A percentile compares a stretch with the other conserved stretches of the same genome.
Evolutionary conservation across 495 filamentous ascomycete species (phyloP).

Genomic region (Ramalina intermedia): DNA sequence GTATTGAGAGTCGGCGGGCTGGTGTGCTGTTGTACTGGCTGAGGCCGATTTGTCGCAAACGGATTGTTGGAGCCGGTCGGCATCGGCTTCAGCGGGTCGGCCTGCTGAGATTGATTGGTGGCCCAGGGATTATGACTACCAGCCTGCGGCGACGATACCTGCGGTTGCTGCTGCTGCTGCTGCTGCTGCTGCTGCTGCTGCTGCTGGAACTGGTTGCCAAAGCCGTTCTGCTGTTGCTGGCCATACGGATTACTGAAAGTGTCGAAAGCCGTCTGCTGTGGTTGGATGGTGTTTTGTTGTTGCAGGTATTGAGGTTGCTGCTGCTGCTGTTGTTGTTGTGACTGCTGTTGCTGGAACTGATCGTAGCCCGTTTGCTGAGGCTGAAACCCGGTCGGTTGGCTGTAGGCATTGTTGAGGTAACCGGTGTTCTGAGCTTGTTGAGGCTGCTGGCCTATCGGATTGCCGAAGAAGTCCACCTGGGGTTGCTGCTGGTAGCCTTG

Average conservation of each 20-base stretch:
- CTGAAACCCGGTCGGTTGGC: constrained; percentile 53
- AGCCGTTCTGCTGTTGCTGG: constrained; percentile 37
- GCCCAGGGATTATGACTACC: constrained; percentile 76
- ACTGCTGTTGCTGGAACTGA: constrained; percentile 31
- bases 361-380: constrained; percentile 47
- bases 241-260: constrained; percentile 52
- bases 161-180: constrained; percentile 32
- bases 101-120: constrained; percentile 22
- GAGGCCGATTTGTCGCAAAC: constrained; percentile 54
- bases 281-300: constrained; percentile 39
- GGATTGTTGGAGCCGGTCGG: constrained; percentile 93
- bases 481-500: constrained; percentile 94
- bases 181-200: constrained; percentile 38
- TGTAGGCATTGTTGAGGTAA: constrained; percentile 74
- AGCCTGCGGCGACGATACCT: constrained; percentile 46
- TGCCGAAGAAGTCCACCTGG: constrained; percentile 92
- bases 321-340: constrained; percentile 33
- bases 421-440: constrained; percentile 65
- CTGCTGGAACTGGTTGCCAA: constrained; percentile 33
- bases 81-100: constrained; percentile 33
- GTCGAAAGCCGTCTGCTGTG: constrained; percentile 60
- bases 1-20: constrained; percentile 52
- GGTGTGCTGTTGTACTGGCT: constrained; percentile 35
- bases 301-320: constrained; percentile 39
- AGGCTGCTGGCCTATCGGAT: constrained; percentile 61